Evolutionary conservation across 2,329 filamentous ascomycete species (phyloP).

Genomic region (Cytospora paraplurivora): DNA sequence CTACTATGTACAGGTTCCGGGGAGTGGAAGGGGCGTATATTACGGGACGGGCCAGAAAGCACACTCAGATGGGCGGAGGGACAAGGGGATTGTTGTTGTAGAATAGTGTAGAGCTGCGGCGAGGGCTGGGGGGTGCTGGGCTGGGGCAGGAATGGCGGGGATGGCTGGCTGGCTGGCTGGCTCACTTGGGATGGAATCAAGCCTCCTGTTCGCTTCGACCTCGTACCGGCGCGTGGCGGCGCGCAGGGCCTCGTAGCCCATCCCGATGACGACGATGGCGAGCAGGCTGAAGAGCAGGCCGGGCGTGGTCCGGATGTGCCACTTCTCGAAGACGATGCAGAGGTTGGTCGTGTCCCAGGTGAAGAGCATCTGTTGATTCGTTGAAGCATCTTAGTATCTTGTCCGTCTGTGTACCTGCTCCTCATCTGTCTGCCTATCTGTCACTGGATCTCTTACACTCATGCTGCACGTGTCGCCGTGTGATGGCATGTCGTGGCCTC

Average conservation of each 20-base stretch:
- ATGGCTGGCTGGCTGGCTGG: conserved; percentile 40
- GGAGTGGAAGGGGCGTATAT: no score
- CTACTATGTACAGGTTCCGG: no score
- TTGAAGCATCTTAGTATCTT: not conserved
- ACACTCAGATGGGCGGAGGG: no score
- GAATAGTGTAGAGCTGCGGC: no score
- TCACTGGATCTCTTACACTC: conserved; percentile 64
- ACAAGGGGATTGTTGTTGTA: no score
- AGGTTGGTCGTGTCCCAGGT: conserved; percentile 93
- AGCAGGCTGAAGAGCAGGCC: conserved; percentile 82
- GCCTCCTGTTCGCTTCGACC: conserved; percentile 49
- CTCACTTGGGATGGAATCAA: conserved; percentile 58
- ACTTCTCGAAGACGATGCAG: conserved; percentile 92
- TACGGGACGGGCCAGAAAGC: no score
- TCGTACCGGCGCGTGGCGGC: conserved; percentile 79
- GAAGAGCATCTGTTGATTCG: conserved; percentile 81
- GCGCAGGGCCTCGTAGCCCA: conserved; percentile 91
- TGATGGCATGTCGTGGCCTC: conserved; percentile 41
- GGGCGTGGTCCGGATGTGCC: conserved; percentile 76
- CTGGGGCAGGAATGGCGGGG: not conserved
- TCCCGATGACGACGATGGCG: conserved; percentile 78
- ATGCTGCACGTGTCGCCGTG: conserved; percentile 73
- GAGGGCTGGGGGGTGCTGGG: no score
- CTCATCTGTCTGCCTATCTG: not conserved
- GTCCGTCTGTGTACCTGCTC: not conserved